phyloP scores from a whole-genome alignment of 2,329 filamentous ascomycete species.

The Trichoderma atrobrunneum region DNA sequence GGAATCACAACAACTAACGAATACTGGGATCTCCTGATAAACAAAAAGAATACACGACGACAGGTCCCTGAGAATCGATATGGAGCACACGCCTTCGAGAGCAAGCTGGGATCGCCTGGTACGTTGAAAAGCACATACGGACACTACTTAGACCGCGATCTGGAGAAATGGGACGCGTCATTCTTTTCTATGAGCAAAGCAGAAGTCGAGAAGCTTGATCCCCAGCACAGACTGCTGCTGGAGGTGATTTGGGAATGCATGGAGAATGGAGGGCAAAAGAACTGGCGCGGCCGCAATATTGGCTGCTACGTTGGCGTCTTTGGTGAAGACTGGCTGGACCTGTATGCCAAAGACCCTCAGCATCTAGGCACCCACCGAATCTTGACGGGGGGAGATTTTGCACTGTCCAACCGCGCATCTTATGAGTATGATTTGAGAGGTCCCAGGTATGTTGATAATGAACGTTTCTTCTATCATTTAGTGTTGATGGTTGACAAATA shows the following conservation, averaged over 20 bases:
- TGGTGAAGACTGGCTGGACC: slow-evolving; percentile 30
- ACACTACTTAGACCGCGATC: slow-evolving; percentile 29
- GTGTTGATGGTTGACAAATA: neutral
- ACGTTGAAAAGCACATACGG: slow-evolving; percentile 23
- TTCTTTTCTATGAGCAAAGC: slow-evolving; percentile 32
- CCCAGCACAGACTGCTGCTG: slow-evolving; percentile 29
- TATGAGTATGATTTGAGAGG: slow-evolving; percentile 35
- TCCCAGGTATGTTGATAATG: slow-evolving; percentile 28
- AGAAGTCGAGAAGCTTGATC: slow-evolving; percentile 32
- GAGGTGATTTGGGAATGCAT: slow-evolving; percentile 31
- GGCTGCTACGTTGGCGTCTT: slow-evolving; percentile 32
- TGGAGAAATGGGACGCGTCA: slow-evolving; percentile 30
- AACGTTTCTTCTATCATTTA: neutral
- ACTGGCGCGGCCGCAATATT: slow-evolving; percentile 27
- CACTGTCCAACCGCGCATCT: slow-evolving; percentile 33
- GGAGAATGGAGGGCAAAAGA: slow-evolving; percentile 28
- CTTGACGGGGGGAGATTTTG: slow-evolving; percentile 27
- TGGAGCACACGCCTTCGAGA: slow-evolving; percentile 25
- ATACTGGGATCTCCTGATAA: slow-evolving; percentile 34
- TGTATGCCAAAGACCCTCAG: slow-evolving; percentile 24
- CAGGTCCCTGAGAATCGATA: slow-evolving; percentile 30
- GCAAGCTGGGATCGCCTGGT: slow-evolving; percentile 10
- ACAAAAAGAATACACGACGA: slow-evolving; percentile 22
- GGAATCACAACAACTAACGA: slow-evolving; percentile 25
- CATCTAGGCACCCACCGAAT: slow-evolving; percentile 24